Percentiles rank a stretch among this genome's conserved stretches.
These are phyloP conservation scores for Sphagnum magellanicum DNA, from an alignment of 228 moss, liverwort and hornwort species.

Conservation along the genomic window DNA sequence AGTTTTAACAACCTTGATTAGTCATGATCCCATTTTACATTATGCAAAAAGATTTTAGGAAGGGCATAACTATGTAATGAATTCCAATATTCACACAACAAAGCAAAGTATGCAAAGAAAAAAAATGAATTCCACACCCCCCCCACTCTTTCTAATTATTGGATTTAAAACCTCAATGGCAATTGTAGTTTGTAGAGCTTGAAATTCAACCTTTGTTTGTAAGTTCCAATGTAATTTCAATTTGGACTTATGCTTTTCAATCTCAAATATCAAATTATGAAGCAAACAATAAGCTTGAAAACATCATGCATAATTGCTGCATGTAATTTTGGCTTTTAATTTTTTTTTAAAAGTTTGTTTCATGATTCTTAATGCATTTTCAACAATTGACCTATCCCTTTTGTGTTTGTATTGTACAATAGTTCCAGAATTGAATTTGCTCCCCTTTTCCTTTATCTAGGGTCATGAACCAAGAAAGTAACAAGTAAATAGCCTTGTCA, in stretches of 20 bases:
- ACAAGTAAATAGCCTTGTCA: neutral
- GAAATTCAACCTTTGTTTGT: too few species aligned
- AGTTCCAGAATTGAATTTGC: neutral
- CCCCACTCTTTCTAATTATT: too few species aligned
- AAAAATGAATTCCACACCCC: too few species aligned
- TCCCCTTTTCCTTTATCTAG: neutral
- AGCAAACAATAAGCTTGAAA: neutral
- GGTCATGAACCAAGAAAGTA: conserved; percentile 1
- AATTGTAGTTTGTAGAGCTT: too few species aligned
- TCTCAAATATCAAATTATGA: neutral
- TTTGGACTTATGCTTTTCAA: neutral
- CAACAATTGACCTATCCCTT: neutral
- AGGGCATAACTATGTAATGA: too few species aligned
- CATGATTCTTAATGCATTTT: neutral
- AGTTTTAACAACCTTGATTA: too few species aligned
- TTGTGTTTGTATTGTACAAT: conserved; percentile 1
- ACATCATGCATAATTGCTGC: neutral
- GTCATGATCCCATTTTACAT: too few species aligned
- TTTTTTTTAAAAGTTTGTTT: neutral
- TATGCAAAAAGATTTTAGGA: too few species aligned
- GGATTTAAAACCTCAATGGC: too few species aligned
- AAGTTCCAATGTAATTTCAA: too few species aligned
- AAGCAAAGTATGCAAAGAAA: too few species aligned
- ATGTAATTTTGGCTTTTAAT: neutral
- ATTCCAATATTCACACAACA: too few species aligned